Evolutionary conservation across 495 filamentous ascomycete genomes (phyloP).

Genomic region (Jackrogersella minutella): DNA sequence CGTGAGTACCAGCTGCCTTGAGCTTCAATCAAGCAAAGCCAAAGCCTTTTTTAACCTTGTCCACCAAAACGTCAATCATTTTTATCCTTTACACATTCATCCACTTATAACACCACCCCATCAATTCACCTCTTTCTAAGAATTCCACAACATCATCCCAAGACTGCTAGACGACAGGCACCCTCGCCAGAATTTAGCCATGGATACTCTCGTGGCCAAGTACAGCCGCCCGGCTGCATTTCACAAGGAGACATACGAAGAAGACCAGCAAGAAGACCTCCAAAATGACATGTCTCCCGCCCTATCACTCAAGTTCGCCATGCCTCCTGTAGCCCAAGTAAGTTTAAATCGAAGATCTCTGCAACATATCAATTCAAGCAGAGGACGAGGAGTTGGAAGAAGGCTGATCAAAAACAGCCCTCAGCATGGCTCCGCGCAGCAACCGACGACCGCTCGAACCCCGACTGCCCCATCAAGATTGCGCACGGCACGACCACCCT

Average conservation of each 20-base stretch:
- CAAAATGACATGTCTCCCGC: conserved; percentile 67
- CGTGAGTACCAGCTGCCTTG: conserved; percentile 48
- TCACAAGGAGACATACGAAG: conserved; percentile 74
- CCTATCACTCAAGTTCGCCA: conserved; percentile 86
- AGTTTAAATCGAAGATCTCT: no score
- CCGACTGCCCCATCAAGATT: conserved; percentile 96
- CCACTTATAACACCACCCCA: conserved; percentile 7
- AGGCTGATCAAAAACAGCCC: conserved; percentile 68
- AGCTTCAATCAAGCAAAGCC: conserved; percentile 27
- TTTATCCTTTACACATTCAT: conserved; percentile 16
- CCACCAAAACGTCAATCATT: conserved; percentile 26
- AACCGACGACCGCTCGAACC: conserved; percentile 97
- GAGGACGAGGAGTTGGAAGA: no score
- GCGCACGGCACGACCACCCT: conserved; percentile 99
- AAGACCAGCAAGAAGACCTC: conserved; percentile 74
- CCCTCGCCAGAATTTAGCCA: conserved; percentile 45
- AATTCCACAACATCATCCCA: background rate
- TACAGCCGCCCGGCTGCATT: conserved; percentile 76
- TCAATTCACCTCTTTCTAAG: background rate
- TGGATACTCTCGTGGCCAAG: conserved; percentile 92
- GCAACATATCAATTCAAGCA: background rate
- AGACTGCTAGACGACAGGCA: background rate
- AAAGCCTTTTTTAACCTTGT: conserved; percentile 2
- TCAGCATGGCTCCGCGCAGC: conserved; percentile 93
- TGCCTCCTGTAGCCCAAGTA: conserved; percentile 94